Evolutionary conservation across 225 moss, liverwort and hornwort species (phyloP), one percentile per base, ranked within the genome.

Genomic region (Marchantia polymorpha): DNA sequence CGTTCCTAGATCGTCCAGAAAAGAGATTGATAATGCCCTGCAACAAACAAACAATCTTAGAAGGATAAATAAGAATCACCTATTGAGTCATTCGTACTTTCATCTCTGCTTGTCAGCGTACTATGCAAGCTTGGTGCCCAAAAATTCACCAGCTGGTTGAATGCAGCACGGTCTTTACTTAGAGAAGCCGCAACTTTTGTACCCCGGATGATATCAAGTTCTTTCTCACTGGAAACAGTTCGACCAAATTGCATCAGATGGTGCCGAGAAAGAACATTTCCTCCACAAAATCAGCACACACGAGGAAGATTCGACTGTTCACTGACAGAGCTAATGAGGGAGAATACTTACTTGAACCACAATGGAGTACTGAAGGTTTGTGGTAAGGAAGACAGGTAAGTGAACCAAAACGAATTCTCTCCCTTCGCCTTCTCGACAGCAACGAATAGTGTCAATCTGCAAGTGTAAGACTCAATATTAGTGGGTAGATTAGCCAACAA

Each of bases 141-240:
- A 15, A 54, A 30, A 4, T 53, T 58, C 23, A 81, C 81, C 53
- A 81, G 67, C 46, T 81, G 81, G 26, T 76, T 65, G 54, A 81
- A 27, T 23, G 27, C 74, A 81, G 81, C 76, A 30, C 53, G 81
- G 52, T 81, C 81, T 31, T 81, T 81, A 53, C 50, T 31, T 69
- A 81, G 56, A 8, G 81, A 81, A 67, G 76, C 81, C 46, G 81
- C 81, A 30, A 81, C 76, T 81, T 81, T 81, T 65, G 81, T 81
- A 31, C 81, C 81, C 76, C 76, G 81, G 46, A 81, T 47, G 30
- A 64, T 65, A 46, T 25, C 81, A 16, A 81, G 52, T 68, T 81
- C 81, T 31, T 81, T 67, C 10, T 76, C 76, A 76, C 81, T 81
- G 75, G 27, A 46, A 4, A 26, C n/a, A n/a, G 39, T 39, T 5